Conservation (phyloP, 805 yeast genomes). For the Saccharomycopsis olivae region DNA sequence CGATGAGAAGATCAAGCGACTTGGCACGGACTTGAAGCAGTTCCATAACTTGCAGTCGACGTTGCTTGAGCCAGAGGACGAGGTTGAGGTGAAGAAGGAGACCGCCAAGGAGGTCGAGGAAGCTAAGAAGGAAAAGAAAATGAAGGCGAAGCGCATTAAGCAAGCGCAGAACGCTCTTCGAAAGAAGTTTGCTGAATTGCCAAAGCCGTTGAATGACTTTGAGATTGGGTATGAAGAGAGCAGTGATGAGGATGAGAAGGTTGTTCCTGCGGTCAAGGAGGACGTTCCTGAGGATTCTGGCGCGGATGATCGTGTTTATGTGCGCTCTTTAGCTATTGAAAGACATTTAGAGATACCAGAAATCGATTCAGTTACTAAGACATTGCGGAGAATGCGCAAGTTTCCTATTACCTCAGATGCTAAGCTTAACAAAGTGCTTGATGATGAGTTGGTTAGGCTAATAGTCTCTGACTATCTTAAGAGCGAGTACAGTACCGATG, state of each 20-base stretch:
- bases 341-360: constrained; percentile 34
- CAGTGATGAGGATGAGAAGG: constrained; percentile 18
- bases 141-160: neutral
- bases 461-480: constrained; percentile 29
- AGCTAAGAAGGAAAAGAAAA: neutral
- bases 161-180: neutral
- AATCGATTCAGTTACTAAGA: constrained; percentile 10
- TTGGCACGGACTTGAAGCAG: constrained; percentile 9
- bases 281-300: constrained; percentile 18
- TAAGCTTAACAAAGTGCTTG: constrained; percentile 18
- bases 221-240: constrained; percentile 30
- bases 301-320: neutral
- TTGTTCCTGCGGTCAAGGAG: constrained; percentile 14
- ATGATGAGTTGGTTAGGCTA: constrained; percentile 24
- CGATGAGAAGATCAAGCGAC: constrained; percentile 19
- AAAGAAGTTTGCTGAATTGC: constrained; percentile 25
- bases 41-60: constrained; percentile 6
- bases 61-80: constrained; percentile 2
- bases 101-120: neutral
- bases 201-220: constrained; percentile 37
- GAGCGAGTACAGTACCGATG: constrained; percentile 19
- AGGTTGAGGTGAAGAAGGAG: neutral
- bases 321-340: constrained; percentile 40
- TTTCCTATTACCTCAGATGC: neutral
- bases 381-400: neutral